Evolutionary conservation across 225 moss, liverwort and hornwort species (phyloP), one percentile per base, ranked within the genome.

Genomic region (Neckera pumila): DNA sequence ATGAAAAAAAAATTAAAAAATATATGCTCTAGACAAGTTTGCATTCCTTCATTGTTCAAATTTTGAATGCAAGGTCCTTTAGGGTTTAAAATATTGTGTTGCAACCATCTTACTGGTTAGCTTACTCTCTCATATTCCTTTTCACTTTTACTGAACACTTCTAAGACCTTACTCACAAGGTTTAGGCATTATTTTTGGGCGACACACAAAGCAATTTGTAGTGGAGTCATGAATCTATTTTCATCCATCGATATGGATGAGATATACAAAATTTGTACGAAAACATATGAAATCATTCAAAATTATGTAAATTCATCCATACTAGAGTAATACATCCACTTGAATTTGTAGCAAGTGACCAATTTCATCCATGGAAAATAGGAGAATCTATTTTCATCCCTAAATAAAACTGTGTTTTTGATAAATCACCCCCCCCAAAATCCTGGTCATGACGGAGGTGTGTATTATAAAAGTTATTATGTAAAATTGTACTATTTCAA

Each of bases 171-270:
- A 36, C 6, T 36, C 5, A 19, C 1, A 36, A 0, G 17, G 1
- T 26, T 5, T 36, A 10, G 19, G 6, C 36, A 36, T 66, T 11
- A 11, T 10, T n/a, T 67, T 67, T 7, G n/a, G n/a, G 2, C 5
- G 7, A 6, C 6, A 19, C 2, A n/a, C 17, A 20, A 67, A 65
- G 7, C 0, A 0, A 67, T 21, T 19, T 12, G 21, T 21, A n/a
- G 7, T 67, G 3, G 38, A 67, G 2, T 38, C 4, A 21, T 38
- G 4, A 70, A 70, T 4, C 7, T 70, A 40, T 67, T n/a, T 8
- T 23, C 23, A 40, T 70, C 10, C 14, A 23, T 40, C 2, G 12
- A 8, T 0, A 8, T 70, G 7, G 25, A 13, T 70, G 40, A 25
- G 25, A n/a, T 7, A 22, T 22, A 67, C 6, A 21, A 38, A n/a